Evolutionary conservation across 495 filamentous ascomycete species (phyloP), one percentile per base, ranked within the genome.

Genomic region (Daldinia childiae): DNA sequence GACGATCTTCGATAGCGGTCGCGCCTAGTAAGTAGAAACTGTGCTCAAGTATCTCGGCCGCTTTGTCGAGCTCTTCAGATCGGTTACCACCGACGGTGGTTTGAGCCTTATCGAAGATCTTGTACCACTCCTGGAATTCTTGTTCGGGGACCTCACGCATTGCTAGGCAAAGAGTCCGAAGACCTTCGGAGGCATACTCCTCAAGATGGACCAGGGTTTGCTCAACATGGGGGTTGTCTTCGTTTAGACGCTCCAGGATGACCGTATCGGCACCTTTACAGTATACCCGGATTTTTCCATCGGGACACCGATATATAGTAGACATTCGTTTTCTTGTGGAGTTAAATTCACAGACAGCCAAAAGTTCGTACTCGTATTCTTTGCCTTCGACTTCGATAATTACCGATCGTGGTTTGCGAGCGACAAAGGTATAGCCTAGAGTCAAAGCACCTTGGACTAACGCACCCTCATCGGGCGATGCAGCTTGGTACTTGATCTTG

Each of bases 231-330:
- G 93, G 93, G 74, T 98, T 94, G 58, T 87, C 79, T 48, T 93
- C 85, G 63, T 88, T 87, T 9, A 98, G 83, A 9, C 96, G 90
- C 78, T 99, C 95, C 74, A 83, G 75, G 71, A 99, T 98, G 52
- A 99, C 96, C 2, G 96, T 99, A 78, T 99, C 96, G 45, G 96
- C 96, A 72, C 96, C 96, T 80, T 99, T 99, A 81, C 90, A 94
- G 77, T 97, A 99, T 68, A 91, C 88, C 39, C 95, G 86, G 57
- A 99, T 89, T 81, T 94, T 97, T 59, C 95, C 96, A 82, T 99
- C 96, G 0, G 96, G 96, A 75, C 95, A 97, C 27, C 95, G 89
- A 83, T 94, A 96, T 69, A 99, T 95, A 7, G 94, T 92, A 4
- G 95, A 98, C 96, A 99, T 99, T 55, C 96, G 86, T 81, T 99